phyloP scores from a whole-genome alignment of 345 rosid genomes.

The Xanthoceras sorbifolium region DNA sequence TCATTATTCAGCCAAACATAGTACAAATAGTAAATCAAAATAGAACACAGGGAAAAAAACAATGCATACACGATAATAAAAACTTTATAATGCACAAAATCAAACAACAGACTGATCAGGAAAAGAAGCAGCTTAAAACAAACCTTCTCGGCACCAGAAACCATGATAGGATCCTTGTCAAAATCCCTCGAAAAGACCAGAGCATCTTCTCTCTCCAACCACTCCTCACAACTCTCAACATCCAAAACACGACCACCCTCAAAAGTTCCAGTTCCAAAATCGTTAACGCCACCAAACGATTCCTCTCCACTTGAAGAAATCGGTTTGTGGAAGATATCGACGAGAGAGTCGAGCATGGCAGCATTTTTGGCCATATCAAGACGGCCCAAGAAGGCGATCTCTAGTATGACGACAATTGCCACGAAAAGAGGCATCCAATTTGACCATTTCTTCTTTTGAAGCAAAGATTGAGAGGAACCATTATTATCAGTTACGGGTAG shows the following conservation, averaged over 20 bases:
- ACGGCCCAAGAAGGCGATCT: slow-evolving; percentile 81
- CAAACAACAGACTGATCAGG: neutral
- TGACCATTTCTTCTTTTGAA: slow-evolving; percentile 56
- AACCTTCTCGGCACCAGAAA: slow-evolving; percentile 61
- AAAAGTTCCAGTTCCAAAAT: neutral
- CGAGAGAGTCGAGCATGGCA: slow-evolving; percentile 67
- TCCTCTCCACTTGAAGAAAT: slow-evolving; percentile 16
- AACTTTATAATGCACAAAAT: neutral
- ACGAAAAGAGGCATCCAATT: slow-evolving; percentile 66
- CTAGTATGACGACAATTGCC: slow-evolving; percentile 64
- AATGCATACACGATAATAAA: neutral
- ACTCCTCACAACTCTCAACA: slow-evolving; percentile 64
- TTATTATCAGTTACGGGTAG: slow-evolving; percentile 25
- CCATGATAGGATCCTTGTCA: slow-evolving; percentile 61
- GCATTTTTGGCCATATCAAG: slow-evolving; percentile 70
- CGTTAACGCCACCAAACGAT: slow-evolving; percentile 13
- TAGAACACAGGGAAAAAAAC: neutral
- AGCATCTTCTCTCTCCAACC: slow-evolving; percentile 75
- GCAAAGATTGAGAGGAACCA: slow-evolving; percentile 36
- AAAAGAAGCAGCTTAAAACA: slow-evolving; percentile 12
- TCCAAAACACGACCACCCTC: slow-evolving; percentile 20
- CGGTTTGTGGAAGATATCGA: slow-evolving; percentile 53
- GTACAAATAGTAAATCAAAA: neutral
- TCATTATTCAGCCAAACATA: neutral
- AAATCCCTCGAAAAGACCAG: slow-evolving; percentile 73